Conservation (phyloP, 2,329 filamentous ascomycete species). For the Aureobasidium subglaciale region DNA sequence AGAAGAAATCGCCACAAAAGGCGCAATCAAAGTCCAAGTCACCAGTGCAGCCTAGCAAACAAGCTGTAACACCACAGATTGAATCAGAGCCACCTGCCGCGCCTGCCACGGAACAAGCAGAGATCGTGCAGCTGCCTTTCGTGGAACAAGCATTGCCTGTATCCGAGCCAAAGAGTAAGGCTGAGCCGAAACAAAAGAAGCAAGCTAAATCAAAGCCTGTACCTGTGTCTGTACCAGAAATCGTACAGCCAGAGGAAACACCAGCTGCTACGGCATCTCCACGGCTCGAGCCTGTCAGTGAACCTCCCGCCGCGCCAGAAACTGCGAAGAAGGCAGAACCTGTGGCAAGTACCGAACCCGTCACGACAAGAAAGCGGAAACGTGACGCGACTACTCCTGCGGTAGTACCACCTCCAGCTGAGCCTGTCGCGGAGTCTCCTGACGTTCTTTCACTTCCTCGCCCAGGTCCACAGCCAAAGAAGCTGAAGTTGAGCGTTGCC, state of each 20-base stretch:
- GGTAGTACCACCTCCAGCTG: conserved; percentile 6
- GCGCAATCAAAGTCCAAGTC: background rate
- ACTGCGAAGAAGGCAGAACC: background rate
- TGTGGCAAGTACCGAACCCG: conserved; percentile 19
- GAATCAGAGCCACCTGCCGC: background rate
- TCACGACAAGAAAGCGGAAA: conserved; percentile 45
- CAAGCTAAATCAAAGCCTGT: background rate
- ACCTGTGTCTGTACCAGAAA: background rate
- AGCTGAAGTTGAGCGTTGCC: conserved; percentile 27
- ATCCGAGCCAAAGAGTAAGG: background rate
- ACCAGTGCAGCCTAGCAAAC: background rate
- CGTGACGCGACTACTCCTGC: conserved; percentile 40
- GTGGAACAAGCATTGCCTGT: background rate
- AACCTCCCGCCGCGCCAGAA: background rate
- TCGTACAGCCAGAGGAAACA: background rate
- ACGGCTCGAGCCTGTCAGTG: background rate
- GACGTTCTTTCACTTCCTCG: conserved; percentile 16
- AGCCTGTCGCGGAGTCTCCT: conserved; percentile 13
- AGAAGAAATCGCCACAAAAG: conserved; percentile 1
- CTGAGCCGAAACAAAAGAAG: conserved; percentile 1
- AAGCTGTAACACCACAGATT: background rate
- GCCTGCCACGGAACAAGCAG: background rate
- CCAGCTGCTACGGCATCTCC: background rate
- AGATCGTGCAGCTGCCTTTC: background rate
- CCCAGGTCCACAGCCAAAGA: conserved; percentile 26